phyloP scores from a whole-genome alignment of 345 rosid genomes.

The Anacardium occidentale region DNA sequence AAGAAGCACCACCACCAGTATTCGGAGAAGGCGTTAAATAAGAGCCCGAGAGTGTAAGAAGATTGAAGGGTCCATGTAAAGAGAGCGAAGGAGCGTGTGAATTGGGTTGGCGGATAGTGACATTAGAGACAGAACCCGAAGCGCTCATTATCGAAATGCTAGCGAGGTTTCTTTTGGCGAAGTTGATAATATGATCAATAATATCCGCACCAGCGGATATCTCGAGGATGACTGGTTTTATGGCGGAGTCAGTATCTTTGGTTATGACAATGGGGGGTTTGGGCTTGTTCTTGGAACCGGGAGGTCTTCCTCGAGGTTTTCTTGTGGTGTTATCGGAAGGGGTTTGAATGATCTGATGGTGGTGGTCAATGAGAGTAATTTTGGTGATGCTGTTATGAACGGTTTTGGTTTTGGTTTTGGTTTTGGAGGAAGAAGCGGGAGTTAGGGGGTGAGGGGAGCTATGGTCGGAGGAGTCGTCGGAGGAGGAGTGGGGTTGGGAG shows the following conservation, averaged over 20 bases:
- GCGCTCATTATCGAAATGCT: slow-evolving; percentile 42
- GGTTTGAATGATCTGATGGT: slow-evolving; percentile 12
- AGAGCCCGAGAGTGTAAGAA: slow-evolving; percentile 47
- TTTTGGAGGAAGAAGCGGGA: slow-evolving; percentile 11
- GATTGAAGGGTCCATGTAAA: slow-evolving; percentile 42
- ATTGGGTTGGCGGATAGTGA: slow-evolving; percentile 46
- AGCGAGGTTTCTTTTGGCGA: slow-evolving; percentile 30
- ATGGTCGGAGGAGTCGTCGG: slow-evolving; percentile 36
- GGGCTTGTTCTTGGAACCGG: slow-evolving; percentile 60
- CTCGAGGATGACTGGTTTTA: slow-evolving; percentile 49
- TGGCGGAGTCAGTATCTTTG: slow-evolving; percentile 29
- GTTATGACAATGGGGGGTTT: slow-evolving; percentile 44
- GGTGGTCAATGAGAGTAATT: slow-evolving; percentile 8
- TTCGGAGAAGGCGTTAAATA: slow-evolving; percentile 2
- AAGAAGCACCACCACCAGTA: neutral
- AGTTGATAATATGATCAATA: slow-evolving; percentile 34
- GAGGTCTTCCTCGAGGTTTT: slow-evolving; percentile 56
- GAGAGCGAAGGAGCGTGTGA: slow-evolving; percentile 35
- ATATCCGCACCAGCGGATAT: slow-evolving; percentile 50
- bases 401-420: slow-evolving; percentile 6
- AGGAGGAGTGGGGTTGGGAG: slow-evolving; percentile 34
- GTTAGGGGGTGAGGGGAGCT: slow-evolving; percentile 18
- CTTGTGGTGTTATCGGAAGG: neutral
- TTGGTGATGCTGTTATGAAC: neutral
- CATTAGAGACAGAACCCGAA: slow-evolving; percentile 40